A percentile compares a stretch with the other conserved stretches of the same genome.
These are phyloP conservation scores for Xanthoceras sorbifolium DNA, from an alignment of 345 rosid genomes.

Conservation along the genomic window DNA sequence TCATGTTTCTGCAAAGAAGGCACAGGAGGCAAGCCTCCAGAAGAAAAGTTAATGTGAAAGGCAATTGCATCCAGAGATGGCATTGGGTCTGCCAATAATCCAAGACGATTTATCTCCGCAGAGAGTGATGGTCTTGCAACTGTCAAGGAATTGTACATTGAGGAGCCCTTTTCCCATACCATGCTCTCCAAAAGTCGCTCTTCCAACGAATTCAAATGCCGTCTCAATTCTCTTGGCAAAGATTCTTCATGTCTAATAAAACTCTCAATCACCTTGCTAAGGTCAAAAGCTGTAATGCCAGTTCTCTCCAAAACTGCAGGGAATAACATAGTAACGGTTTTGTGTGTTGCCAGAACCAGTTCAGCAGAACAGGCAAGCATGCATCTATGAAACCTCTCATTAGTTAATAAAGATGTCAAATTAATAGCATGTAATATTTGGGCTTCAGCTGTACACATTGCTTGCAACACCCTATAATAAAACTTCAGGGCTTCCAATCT, in stretches of 20 bases:
- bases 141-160: slow-evolving; percentile 91
- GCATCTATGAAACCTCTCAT: slow-evolving; percentile 96
- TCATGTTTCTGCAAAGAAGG: slow-evolving; percentile 59
- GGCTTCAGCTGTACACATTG: slow-evolving; percentile 93
- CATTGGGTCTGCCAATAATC: slow-evolving; percentile 82
- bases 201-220: slow-evolving; percentile 95
- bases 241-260: slow-evolving; percentile 95
- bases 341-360: slow-evolving; percentile 92
- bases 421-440: slow-evolving; percentile 77
- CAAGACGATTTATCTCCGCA: slow-evolving; percentile 66
- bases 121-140: slow-evolving; percentile 78
- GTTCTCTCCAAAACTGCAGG: slow-evolving; percentile 97
- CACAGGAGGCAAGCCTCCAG: slow-evolving; percentile 40
- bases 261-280: slow-evolving; percentile 98
- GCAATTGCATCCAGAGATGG: slow-evolving; percentile 89
- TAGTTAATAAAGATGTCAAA: slow-evolving; percentile 85
- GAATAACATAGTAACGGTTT: slow-evolving; percentile 88
- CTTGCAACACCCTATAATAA: slow-evolving; percentile 91
- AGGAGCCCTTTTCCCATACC: slow-evolving; percentile 99
- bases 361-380: slow-evolving; percentile 99
- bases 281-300: slow-evolving; percentile 98
- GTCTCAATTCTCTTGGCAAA: slow-evolving; percentile 92
- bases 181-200: slow-evolving; percentile 95
- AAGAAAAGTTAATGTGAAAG: slow-evolving; percentile 52
- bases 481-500: slow-evolving; percentile 82